Evolutionary conservation across 106 monocot genomes (phyloP).

Genomic region (Dactylorhiza incarnata): DNA sequence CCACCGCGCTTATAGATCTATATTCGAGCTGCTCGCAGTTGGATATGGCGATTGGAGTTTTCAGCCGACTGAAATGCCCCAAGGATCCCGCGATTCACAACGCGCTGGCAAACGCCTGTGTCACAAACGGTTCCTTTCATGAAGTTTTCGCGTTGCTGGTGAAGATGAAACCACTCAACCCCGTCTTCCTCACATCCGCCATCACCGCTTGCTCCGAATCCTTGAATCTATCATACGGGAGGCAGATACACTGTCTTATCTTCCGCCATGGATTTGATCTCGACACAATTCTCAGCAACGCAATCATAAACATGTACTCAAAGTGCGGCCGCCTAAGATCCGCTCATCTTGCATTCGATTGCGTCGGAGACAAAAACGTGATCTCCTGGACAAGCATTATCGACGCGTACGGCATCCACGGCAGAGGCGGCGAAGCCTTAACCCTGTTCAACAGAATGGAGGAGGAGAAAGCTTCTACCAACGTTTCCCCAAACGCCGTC

Average conservation of each 20-base stretch:
- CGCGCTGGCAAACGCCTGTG: slow-evolving; percentile 18
- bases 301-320: slow-evolving; percentile 37
- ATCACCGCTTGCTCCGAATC: slow-evolving; percentile 26
- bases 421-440: slow-evolving; percentile 24
- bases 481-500: slow-evolving; percentile 23
- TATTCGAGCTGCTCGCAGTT: slow-evolving; percentile 31
- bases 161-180: slow-evolving; percentile 10
- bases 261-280: slow-evolving; percentile 14
- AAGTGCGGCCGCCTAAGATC: slow-evolving; percentile 29
- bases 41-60: slow-evolving; percentile 19
- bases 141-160: slow-evolving; percentile 26
- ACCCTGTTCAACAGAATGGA: slow-evolving; percentile 28
- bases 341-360: slow-evolving; percentile 12
- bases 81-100: slow-evolving; percentile 27
- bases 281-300: slow-evolving; percentile 29
- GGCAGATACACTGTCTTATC: slow-evolving; percentile 32
- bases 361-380: slow-evolving; percentile 17
- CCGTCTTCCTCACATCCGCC: slow-evolving; percentile 17
- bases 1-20: slow-evolving; percentile 25
- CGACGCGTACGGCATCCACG: slow-evolving; percentile 41
- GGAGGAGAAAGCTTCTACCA: slow-evolving; percentile 1
- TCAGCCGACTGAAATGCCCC: slow-evolving; percentile 9
- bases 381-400: slow-evolving; percentile 52
- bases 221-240: slow-evolving; percentile 23
- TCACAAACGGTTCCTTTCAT: slow-evolving; percentile 17